These are phyloP conservation scores for Trichosporon faecale DNA, from an alignment of 1,284 basidiomycete species.

Conservation along the genomic window DNA sequence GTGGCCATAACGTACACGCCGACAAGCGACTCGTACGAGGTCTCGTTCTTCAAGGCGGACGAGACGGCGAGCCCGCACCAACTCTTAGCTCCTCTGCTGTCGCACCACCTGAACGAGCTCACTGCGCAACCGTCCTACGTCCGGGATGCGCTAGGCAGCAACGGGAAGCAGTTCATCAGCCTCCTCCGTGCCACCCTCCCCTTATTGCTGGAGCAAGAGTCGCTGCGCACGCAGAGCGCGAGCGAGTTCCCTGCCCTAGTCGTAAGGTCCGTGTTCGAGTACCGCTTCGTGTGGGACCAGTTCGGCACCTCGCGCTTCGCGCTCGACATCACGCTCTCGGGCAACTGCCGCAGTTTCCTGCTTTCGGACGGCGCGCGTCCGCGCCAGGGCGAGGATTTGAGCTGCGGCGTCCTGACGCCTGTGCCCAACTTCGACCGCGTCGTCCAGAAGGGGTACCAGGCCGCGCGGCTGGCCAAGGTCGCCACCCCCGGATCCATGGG, in stretches of 20 bases:
- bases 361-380: constrained; percentile 29
- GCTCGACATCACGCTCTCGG: constrained; percentile 27
- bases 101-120: constrained; percentile 43
- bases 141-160: constrained; percentile 9
- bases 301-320: constrained; percentile 26
- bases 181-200: constrained; percentile 40
- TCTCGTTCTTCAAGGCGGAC: constrained; percentile 31
- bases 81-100: constrained; percentile 34
- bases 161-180: constrained; percentile 34
- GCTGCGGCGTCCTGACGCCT: constrained; percentile 31
- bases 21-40: constrained; percentile 43
- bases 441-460: constrained; percentile 26
- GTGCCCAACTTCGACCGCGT: constrained; percentile 27
- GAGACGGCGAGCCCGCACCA: constrained; percentile 37
- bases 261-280: constrained; percentile 29
- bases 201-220: constrained; percentile 31
- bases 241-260: constrained; percentile 27
- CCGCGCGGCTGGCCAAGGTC: constrained; percentile 19
- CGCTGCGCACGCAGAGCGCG: constrained; percentile 18
- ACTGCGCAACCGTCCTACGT: constrained; percentile 16
- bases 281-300: constrained; percentile 37
- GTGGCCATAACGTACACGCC: constrained; percentile 49
- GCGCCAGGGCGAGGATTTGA: constrained; percentile 18
- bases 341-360: constrained; percentile 23
- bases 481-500: constrained; percentile 14